phyloP scores from a whole-genome alignment of 2,329 filamentous ascomycete species.

The Dothiorella sarmentorum region DNA sequence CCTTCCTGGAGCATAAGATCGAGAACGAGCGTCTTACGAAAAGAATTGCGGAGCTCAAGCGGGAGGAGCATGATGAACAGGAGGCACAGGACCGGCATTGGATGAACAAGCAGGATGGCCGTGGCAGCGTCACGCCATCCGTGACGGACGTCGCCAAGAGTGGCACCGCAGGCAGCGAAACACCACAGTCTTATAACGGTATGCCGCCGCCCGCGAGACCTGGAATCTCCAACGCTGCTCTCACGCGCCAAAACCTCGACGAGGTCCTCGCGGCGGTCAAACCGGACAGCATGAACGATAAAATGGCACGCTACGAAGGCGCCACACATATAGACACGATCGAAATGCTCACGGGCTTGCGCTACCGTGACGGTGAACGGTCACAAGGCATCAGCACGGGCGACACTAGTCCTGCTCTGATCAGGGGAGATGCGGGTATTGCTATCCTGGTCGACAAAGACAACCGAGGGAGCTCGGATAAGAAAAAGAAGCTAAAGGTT shows the following conservation, averaged over 20 bases:
- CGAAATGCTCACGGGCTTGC: slow-evolving; percentile 85
- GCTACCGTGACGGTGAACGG: slow-evolving; percentile 84
- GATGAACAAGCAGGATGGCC: slow-evolving; percentile 56
- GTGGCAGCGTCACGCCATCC: slow-evolving; percentile 51
- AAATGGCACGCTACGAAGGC: slow-evolving; percentile 78
- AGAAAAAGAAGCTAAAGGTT: slow-evolving; percentile 79
- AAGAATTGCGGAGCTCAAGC: slow-evolving; percentile 78
- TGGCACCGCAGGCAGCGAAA: slow-evolving; percentile 35
- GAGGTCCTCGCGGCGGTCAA: slow-evolving; percentile 62
- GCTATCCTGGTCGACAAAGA: slow-evolving; percentile 79
- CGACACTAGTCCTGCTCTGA: slow-evolving; percentile 72
- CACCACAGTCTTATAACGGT: slow-evolving; percentile 41
- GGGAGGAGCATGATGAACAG: slow-evolving; percentile 78
- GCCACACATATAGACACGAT: slow-evolving; percentile 76
- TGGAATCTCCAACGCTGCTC: slow-evolving; percentile 59
- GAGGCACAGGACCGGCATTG: slow-evolving; percentile 61
- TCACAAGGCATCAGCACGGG: slow-evolving; percentile 86
- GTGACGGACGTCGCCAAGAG: slow-evolving; percentile 33
- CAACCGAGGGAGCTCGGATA: slow-evolving; percentile 64
- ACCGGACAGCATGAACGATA: slow-evolving; percentile 76
- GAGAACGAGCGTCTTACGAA: slow-evolving; percentile 86
- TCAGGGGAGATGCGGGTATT: slow-evolving; percentile 83
- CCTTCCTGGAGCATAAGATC: slow-evolving; percentile 93
- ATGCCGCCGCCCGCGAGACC: slow-evolving; percentile 68
- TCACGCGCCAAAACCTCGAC: slow-evolving; percentile 78